Evolutionary conservation across 495 filamentous ascomycete species (phyloP), one percentile per base, ranked within the genome.

Genomic region (Hypoxylon perforatum): DNA sequence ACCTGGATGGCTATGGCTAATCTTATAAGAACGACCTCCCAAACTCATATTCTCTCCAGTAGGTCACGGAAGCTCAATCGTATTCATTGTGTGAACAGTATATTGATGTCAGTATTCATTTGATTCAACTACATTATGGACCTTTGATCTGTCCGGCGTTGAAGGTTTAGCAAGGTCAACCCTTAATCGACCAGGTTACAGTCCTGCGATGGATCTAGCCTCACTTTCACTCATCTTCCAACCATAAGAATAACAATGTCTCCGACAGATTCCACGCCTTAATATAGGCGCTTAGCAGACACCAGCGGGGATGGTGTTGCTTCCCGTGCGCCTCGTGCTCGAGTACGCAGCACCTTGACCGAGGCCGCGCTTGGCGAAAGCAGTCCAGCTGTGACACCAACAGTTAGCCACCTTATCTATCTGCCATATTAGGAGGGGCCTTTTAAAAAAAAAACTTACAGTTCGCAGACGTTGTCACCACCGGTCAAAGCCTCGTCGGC

Each of bases 291-390:
- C 42, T 56, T 69, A 76, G 60, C 74, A 76, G 21, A 74, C 69
- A 30, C 74, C 72, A 4, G 4, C 25, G 11, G 74, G 74, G 38
- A 76, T 66, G 12, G 6, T 46, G 44, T 69, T 73, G 74, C 70
- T 76, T 39, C 66, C 73, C 4, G 64, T 73, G 48, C 75, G 61
- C 12, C 12, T 63, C 30, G 21, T 60, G 41, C 48, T 55, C 46
- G 39, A 64, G 57, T 67, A 77, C 50, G 23, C 67, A 19, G 79
- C 79, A 56, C 67, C 73, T 11, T 70, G 25, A 7, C 82, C 82
- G 5, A 84, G 67, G 3, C 82, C 81, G 14, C 82, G 68, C 78
- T 85, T 85, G 39, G 84, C 83, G 65, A 86, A 77, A 9, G 70
- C 83, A 2, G 61, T 82, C 84, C 84, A 86, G 58, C 66, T 69